A percentile compares a stretch with the other conserved stretches of the same genome.
These are phyloP conservation scores for Pyricularia sp. DNA, from an alignment of 2,329 filamentous ascomycete genomes.

Conservation along the genomic window DNA sequence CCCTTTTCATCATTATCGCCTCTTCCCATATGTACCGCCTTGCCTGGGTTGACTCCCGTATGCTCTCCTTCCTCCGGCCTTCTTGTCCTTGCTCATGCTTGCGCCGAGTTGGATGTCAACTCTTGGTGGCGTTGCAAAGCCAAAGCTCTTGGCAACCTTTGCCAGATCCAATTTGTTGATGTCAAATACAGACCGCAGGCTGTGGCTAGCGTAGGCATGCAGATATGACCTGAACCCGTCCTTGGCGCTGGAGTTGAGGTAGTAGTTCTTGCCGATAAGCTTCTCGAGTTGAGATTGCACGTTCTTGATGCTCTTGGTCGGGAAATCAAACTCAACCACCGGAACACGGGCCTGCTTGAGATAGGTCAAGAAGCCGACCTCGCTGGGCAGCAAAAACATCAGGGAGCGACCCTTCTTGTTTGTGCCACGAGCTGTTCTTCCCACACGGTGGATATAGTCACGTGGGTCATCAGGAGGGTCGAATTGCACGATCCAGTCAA, in stretches of 20 bases:
- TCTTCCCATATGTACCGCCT: constrained; percentile 11
- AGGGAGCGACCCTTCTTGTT: constrained; percentile 79
- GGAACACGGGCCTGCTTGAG: constrained; percentile 88
- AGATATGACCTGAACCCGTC: constrained; percentile 82
- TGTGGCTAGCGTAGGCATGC: constrained; percentile 87
- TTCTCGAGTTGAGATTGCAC: constrained; percentile 89
- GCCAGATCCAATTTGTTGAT: constrained; percentile 73
- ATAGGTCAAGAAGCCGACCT: constrained; percentile 86
- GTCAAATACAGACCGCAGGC: constrained; percentile 74
- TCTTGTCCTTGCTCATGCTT: constrained; percentile 66
- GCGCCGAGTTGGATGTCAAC: constrained; percentile 72
- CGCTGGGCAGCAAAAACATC: constrained; percentile 86
- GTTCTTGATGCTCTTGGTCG: constrained; percentile 82
- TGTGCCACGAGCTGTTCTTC: constrained; percentile 80
- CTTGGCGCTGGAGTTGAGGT: constrained; percentile 79
- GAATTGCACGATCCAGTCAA: constrained; percentile 95
- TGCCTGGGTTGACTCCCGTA: constrained; percentile 75
- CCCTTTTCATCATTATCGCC: constrained; percentile 3
- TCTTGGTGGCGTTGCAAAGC: constrained; percentile 66
- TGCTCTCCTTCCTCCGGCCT: constrained; percentile 51
- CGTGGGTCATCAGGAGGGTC: constrained; percentile 86
- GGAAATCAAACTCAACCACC: constrained; percentile 93
- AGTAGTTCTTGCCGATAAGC: constrained; percentile 91
- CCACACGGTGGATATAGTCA: constrained; percentile 93
- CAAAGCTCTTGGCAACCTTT: constrained; percentile 79